A percentile compares a stretch with the other conserved stretches of the same genome.
These are phyloP conservation scores for Gynandropsis gynandra DNA, from an alignment of 345 rosid species.

Conservation along the genomic window DNA sequence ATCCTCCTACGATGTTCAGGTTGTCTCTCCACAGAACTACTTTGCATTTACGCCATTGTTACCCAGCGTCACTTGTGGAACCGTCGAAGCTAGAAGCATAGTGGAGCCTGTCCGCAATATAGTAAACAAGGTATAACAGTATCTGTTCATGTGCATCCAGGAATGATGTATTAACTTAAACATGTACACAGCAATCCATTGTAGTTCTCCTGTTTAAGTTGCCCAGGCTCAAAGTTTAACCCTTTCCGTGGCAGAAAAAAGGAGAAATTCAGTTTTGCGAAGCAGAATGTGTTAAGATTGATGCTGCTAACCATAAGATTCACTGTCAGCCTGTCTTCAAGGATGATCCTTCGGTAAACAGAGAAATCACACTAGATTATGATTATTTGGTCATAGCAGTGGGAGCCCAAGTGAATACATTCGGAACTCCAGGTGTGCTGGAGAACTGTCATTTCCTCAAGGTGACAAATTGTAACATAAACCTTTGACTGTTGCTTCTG, in stretches of 20 bases:
- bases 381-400: constrained; percentile 83
- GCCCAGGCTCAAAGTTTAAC: background rate
- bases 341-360: constrained; percentile 42
- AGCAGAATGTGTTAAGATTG: constrained; percentile 84
- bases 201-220: background rate
- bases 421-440: constrained; percentile 82
- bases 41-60: constrained; percentile 92
- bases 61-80: constrained; percentile 96
- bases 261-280: constrained; percentile 75
- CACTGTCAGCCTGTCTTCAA: constrained; percentile 49
- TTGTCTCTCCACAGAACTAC: constrained; percentile 89
- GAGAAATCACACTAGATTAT: constrained; percentile 63
- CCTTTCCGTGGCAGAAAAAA: constrained; percentile 42
- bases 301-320: constrained; percentile 55
- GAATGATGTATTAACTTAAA: background rate
- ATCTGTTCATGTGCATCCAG: too few relatives aligned
- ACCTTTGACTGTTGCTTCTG: background rate
- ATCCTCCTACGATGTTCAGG: constrained; percentile 67
- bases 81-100: constrained; percentile 93
- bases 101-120: constrained; percentile 88
- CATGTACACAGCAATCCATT: constrained; percentile 1
- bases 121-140: constrained; percentile 57
- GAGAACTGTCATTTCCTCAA: constrained; percentile 95
- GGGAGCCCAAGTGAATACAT: constrained; percentile 93
- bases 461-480: constrained; percentile 32